Base-by-base conservation (phyloP, 306 rosid genomes). In the Potentilla sterilis region DNA sequence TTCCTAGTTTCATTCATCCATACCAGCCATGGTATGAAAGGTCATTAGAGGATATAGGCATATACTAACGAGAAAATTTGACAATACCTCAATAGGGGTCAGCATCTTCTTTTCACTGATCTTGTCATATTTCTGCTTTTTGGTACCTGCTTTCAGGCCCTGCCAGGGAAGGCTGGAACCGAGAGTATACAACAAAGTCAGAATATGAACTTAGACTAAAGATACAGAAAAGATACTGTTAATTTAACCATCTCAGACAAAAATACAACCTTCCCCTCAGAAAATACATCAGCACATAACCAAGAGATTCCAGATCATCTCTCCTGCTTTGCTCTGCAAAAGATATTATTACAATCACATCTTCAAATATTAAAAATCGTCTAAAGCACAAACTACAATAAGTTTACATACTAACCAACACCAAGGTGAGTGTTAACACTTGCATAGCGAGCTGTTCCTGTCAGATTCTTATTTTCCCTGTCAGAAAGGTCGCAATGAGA, bases 381-480 rank as follows among this genome's bases (percentile, higher is more conserved):
- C 58, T 12, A 63, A 6, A 80, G 15, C 72, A 78, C 43, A 71
- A 69, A 67, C 78, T 59, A 41, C 61, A 78, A 69, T 62, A 74
- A 68, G 74, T 77, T 40, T 62, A 63, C 46, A 43, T 67, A 80
- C 92, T 89, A 79, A 92, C 99, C 99, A 85, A 95, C 97, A 75
- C 99, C 99, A 73, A 92, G 91, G 85, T 95, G 98, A 69, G 98
- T 95, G 80, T 92, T 92, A 84, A 95, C 95, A 92, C 98, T 95
- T 65, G 98, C 98, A 90, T 95, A 95, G 49, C 99, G 99, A 77
- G 99, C 99, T 69, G 99, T 95, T 82, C 99, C 99, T 6, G 99
- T 95, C 78, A 95, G 97, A 87, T 95, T 95, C 90, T 95, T 95
- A 89, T 95, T 92, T 90, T 95, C 99, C 82, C 99, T 95, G 92